A percentile compares a stretch with the other conserved stretches of the same genome.
These are phyloP conservation scores for Penicillium lividum DNA, from an alignment of 495 filamentous ascomycete genomes.

Conservation along the genomic window DNA sequence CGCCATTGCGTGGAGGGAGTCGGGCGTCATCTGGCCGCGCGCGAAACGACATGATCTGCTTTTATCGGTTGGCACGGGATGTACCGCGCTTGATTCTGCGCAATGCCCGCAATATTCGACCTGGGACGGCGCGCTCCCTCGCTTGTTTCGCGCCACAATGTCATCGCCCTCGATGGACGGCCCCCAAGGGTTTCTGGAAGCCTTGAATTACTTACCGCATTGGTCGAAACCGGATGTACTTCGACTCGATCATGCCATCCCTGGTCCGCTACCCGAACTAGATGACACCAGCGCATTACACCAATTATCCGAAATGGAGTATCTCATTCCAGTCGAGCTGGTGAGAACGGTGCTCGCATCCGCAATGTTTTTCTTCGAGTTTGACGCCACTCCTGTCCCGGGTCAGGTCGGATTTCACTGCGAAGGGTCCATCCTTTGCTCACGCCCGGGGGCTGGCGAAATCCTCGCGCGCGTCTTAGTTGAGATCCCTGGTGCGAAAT, in stretches of 20 bases:
- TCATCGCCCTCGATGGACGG: slow-evolving; percentile 26
- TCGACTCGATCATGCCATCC: slow-evolving; percentile 2
- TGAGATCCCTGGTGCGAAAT: slow-evolving; percentile 6
- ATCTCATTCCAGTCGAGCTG: neutral
- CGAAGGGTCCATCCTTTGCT: slow-evolving; percentile 17
- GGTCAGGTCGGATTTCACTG: slow-evolving; percentile 10
- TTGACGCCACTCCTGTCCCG: slow-evolving; percentile 15
- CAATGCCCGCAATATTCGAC: neutral
- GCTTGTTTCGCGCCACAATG: slow-evolving; percentile 18
- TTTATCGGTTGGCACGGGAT: slow-evolving; percentile 38
- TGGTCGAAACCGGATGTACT: neutral
- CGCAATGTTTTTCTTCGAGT: slow-evolving; percentile 22
- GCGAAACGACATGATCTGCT: slow-evolving; percentile 28
- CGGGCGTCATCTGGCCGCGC: slow-evolving; percentile 28
- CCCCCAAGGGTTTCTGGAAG: slow-evolving; percentile 22
- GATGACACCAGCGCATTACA: slow-evolving; percentile 1
- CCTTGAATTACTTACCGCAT: slow-evolving; percentile 16
- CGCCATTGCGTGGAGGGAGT: slow-evolving; percentile 28
- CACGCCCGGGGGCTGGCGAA: neutral
- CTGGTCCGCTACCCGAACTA: neutral
- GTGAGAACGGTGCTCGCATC: slow-evolving; percentile 6
- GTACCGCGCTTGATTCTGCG: neutral
- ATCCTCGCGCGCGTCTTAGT: neutral
- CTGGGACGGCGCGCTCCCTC: slow-evolving; percentile 13
- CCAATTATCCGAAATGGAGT: neutral